Evolutionary conservation across 805 yeast genomes (phyloP).

Genomic region (Brettanomyces nanus): DNA sequence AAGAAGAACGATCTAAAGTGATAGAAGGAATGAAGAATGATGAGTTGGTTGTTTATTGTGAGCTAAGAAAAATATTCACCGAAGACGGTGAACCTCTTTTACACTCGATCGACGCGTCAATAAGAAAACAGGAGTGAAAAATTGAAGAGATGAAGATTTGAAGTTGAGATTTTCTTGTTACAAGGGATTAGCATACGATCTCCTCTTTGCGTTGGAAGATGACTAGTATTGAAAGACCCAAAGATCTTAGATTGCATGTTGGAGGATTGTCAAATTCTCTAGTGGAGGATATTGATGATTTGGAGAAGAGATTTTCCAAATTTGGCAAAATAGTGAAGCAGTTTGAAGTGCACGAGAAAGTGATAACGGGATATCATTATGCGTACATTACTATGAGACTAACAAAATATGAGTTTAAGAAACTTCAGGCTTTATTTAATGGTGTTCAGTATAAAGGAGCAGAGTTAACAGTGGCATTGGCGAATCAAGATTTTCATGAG

Average conservation of each 20-base stretch:
- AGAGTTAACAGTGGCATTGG: conserved; percentile 50
- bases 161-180: neutral
- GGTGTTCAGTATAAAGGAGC: conserved; percentile 74
- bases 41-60: no score
- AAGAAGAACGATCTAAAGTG: neutral
- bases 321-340: conserved; percentile 49
- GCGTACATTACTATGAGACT: conserved; percentile 61
- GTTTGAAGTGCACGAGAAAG: conserved; percentile 49
- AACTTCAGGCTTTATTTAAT: conserved; percentile 49
- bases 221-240: neutral
- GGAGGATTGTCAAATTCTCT: conserved; percentile 58
- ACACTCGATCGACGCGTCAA: no score
- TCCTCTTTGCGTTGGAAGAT: neutral
- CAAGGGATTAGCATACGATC: neutral
- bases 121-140: neutral
- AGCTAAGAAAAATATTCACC: no score
- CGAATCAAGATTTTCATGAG: conserved; percentile 46
- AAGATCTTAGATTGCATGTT: conserved; percentile 38
- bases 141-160: neutral
- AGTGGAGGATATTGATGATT: conserved; percentile 34
- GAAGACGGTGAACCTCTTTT: no score
- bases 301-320: conserved; percentile 48
- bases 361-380: conserved; percentile 44
- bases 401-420: conserved; percentile 34
- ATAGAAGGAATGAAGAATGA: no score